Conservation (phyloP, 2,329 filamentous ascomycete genomes). For the Penicillium capsulatum region DNA sequence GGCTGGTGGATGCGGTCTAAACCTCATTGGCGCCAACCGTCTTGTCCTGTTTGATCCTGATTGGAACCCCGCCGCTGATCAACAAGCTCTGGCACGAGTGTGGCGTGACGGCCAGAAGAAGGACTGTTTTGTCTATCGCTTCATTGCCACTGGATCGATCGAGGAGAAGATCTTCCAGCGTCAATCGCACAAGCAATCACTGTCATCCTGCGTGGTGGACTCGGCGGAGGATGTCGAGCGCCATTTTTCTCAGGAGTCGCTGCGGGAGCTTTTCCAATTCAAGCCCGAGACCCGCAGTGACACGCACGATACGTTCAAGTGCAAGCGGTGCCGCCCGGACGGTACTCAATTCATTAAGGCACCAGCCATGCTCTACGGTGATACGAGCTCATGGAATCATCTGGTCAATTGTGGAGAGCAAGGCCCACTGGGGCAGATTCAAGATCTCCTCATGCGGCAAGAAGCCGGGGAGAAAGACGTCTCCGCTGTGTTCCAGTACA, state of each 20-base stretch:
- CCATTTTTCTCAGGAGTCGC: slow-evolving; percentile 86
- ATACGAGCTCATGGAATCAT: slow-evolving; percentile 99
- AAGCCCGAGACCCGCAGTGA: slow-evolving; percentile 79
- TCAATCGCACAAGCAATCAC: slow-evolving; percentile 94
- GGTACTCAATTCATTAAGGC: slow-evolving; percentile 86
- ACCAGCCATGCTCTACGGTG: slow-evolving; percentile 91
- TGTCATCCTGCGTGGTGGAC: slow-evolving; percentile 95
- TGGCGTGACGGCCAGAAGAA: slow-evolving; percentile 99
- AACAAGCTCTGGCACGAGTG: slow-evolving; percentile 92
- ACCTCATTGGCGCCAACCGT: slow-evolving; percentile 89
- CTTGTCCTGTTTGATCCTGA: slow-evolving; percentile 94
- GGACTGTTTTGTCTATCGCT: slow-evolving; percentile 99
- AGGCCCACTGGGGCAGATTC: slow-evolving; percentile 70
- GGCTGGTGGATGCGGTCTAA: slow-evolving; percentile 92
- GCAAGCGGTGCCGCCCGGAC: slow-evolving; percentile 85
- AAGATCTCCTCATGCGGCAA: slow-evolving; percentile 85
- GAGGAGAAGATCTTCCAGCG: slow-evolving; percentile 99
- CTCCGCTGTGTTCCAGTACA: slow-evolving; percentile 97
- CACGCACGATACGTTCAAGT: slow-evolving; percentile 98
- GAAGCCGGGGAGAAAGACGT: slow-evolving; percentile 75
- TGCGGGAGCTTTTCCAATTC: slow-evolving; percentile 93
- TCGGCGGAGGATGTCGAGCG: slow-evolving; percentile 94
- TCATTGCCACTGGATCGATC: slow-evolving; percentile 95
- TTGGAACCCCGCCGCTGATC: slow-evolving; percentile 97
- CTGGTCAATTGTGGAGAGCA: slow-evolving; percentile 71